Base-by-base conservation (phyloP, 108 stramenopile species). In the Conticribra guillardii region DNA sequence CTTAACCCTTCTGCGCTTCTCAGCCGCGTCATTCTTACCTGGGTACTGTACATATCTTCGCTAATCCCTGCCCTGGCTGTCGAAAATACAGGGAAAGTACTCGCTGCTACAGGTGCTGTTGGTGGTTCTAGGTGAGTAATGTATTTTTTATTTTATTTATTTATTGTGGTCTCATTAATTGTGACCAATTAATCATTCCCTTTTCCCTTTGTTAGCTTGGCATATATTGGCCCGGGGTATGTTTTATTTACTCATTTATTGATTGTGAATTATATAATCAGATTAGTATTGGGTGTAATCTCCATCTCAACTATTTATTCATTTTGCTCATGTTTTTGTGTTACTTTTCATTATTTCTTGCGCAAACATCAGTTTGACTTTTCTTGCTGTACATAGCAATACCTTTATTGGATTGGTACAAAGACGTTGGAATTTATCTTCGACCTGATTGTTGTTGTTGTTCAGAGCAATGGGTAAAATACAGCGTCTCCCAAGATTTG, bases 401-500 rank as follows among this genome's bases (percentile, higher is more conserved):
- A 67, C 70, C 22, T 76, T 81, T 22, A 48, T 73, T 17, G 54
- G 24, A 22, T 52, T 74, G 21, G 68, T 74, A 5, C 34, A 47
- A 24, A 37, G 41, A 18, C 46, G 72, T 26, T 79, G 79, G 79
- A 46, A 37, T 33, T 50, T 30, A 9, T 57, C 64, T 19, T 73
- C 71, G 9, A 48, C 32, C 21, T 44, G 45, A 49, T 41, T 64
- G 41, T 72, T 37, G 52, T 23, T 45, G 8, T 11, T 0, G 0
- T 14, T 17, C 23, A 16, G 19, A 74, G 99, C 99, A 14, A 70
- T 99, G 53, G 99, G 99, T 24, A 82, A 88, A 58, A 90, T 97
- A 24, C 98, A 96, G 64, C 80, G 85, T 44, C 53, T 98, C 11
- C 99, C 99, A 2, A 80, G 98, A 22, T 98, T 94, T 71, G 82